Base-by-base conservation (phyloP, 1,284 basidiomycete species). In the Apiotrichum brassicae region DNA sequence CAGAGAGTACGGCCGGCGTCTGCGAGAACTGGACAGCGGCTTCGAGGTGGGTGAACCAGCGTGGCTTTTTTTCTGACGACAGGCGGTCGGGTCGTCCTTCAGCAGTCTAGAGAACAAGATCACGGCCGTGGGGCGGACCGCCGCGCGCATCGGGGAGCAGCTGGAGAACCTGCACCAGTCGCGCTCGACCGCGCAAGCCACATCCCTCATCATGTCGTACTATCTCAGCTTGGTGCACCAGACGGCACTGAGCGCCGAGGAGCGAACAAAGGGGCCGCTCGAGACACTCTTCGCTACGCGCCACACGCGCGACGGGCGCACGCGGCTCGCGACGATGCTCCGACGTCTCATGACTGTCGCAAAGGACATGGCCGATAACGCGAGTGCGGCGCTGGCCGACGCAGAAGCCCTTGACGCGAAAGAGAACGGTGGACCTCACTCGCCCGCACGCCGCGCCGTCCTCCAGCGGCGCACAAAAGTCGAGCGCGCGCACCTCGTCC, bases 141-240 rank as follows among this genome's bases (percentile, higher is more conserved):
- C 95, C 3, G 86, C 97, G 47, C 81, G 93, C 36, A 97, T 98
- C 64, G 94, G 92, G 46, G 92, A 97, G 74, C 93, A 98, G 74
- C 82, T 99, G 43, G 94, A 98, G 72, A 86, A 85, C 1, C 85
- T 98, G 20, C 92, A 97, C 69, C 82, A 91, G 53, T 87, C 94
- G 60, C 82, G 94, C 8, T 87, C 90, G 63, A 79, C 92, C 53
- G 95, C 94, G 0, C 90, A 94, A 63, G 91, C 92, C 19, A 90
- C 94, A 0, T 86, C 92, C 60, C 86, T 97, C 65, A 76, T 98
- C n/a, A 87, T 98, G 48, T 85, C 91, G 56, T 94, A 87, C 73
- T 97, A 97, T 71, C 89, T 93, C 61, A 87, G 92, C 56, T 86
- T 97, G 64, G 84, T 87, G 3, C 83, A 85, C 52, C 87, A 85